A percentile compares a stretch with the other conserved stretches of the same genome.
Evolutionary conservation across 2,329 filamentous ascomycete species (phyloP).

Genomic region (Macroventuria anomochaeta): DNA sequence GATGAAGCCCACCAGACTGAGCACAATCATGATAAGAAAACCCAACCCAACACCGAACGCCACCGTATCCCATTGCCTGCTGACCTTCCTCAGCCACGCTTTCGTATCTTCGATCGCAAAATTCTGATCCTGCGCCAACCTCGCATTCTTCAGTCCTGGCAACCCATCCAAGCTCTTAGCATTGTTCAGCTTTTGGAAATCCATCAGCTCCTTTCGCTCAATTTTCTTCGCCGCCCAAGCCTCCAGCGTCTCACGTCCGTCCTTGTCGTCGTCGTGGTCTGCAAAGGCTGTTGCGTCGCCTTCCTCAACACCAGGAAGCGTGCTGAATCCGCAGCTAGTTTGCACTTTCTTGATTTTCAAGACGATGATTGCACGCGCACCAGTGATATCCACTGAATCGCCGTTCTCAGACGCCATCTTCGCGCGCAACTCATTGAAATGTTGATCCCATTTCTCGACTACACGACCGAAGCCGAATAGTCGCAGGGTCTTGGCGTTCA

Average conservation of each 20-base stretch:
- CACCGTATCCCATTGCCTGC: slow-evolving; percentile 34
- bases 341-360: slow-evolving; percentile 68
- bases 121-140: slow-evolving; percentile 55
- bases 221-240: slow-evolving; percentile 59
- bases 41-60: slow-evolving; percentile 28
- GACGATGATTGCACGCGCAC: slow-evolving; percentile 63
- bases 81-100: slow-evolving; percentile 33
- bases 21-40: slow-evolving; percentile 27
- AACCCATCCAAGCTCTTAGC: slow-evolving; percentile 36
- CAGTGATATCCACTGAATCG: slow-evolving; percentile 33
- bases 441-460: slow-evolving; percentile 64
- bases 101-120: slow-evolving; percentile 54
- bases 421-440: slow-evolving; percentile 42
- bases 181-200: slow-evolving; percentile 67
- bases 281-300: slow-evolving; percentile 31
- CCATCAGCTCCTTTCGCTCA: slow-evolving; percentile 57
- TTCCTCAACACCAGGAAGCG: slow-evolving; percentile 54
- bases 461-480: slow-evolving; percentile 67
- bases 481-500: slow-evolving; percentile 66
- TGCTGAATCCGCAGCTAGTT: slow-evolving; percentile 70
- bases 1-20: slow-evolving; percentile 24
- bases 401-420: slow-evolving; percentile 52
- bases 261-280: slow-evolving; percentile 25
- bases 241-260: slow-evolving; percentile 62
- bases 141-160: slow-evolving; percentile 51